phyloP scores from a whole-genome alignment of 2,329 filamentous ascomycete species.

The Calonectria pseudoreteaudii region DNA sequence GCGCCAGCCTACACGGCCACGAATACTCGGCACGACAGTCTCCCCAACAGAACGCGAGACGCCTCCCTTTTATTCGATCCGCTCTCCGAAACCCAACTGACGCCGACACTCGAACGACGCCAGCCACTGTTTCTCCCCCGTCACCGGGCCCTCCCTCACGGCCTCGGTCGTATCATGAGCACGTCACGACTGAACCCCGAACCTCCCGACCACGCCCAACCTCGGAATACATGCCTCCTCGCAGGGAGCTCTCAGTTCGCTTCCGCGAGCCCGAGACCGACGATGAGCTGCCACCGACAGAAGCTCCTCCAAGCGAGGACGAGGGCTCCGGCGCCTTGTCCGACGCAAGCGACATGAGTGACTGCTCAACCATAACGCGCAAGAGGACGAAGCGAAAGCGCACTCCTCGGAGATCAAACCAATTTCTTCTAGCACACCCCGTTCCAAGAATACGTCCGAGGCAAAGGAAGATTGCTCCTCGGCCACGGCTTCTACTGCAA shows the following conservation, averaged over 20 bases:
- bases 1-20: constrained; percentile 70
- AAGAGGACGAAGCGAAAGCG: constrained; percentile 57
- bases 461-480: constrained; percentile 74
- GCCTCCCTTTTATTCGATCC: constrained; percentile 57
- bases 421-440: constrained; percentile 76
- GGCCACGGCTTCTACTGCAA: constrained; percentile 77
- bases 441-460: constrained; percentile 68
- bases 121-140: constrained; percentile 23
- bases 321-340: constrained; percentile 57
- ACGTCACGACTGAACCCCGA: constrained; percentile 33
- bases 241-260: constrained; percentile 58
- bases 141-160: constrained; percentile 27
- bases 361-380: constrained; percentile 55
- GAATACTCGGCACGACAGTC: constrained; percentile 61
- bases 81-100: constrained; percentile 52
- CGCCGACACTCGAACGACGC: constrained; percentile 37
- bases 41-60: constrained; percentile 48
- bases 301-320: constrained; percentile 57
- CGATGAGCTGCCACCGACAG: constrained; percentile 34
- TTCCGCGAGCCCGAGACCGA: constrained; percentile 55
- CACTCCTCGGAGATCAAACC: constrained; percentile 67
- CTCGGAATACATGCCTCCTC: constrained; percentile 53
- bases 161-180: constrained; percentile 43
- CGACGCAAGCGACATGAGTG: constrained; percentile 59
- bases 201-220: constrained; percentile 45